phyloP scores from a whole-genome alignment of 768 basidiomycete species.

The Lyophyllum decastes region DNA sequence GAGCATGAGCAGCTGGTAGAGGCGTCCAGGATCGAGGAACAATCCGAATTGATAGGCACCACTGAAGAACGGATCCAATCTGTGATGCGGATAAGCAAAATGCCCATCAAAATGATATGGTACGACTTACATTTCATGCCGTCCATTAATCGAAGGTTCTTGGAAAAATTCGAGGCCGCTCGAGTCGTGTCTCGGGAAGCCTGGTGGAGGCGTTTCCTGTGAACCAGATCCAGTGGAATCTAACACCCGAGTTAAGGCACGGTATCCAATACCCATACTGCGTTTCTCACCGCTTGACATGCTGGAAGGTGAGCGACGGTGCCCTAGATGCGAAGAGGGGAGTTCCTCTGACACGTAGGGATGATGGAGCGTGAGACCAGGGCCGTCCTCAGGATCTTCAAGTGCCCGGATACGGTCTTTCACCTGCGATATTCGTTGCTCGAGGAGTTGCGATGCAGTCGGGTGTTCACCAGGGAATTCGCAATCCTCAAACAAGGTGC shows the following conservation, averaged over 20 bases:
- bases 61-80: conserved; percentile 3
- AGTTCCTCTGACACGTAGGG: conserved; percentile 2
- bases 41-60: conserved; percentile 48
- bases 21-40: conserved; percentile 53
- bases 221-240: background rate
- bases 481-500: conserved; percentile 10
- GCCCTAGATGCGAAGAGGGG: background rate
- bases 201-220: background rate
- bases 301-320: background rate
- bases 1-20: conserved; percentile 46
- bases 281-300: background rate
- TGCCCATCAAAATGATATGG: background rate
- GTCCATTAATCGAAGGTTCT: background rate
- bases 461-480: conserved; percentile 12
- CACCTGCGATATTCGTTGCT: conserved; percentile 8
- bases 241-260: background rate
- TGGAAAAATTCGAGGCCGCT: background rate
- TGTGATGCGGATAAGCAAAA: background rate
- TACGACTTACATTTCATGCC: background rate
- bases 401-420: conserved; percentile 4
- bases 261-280: background rate
- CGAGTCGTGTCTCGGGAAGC: background rate
- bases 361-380: conserved; percentile 5
- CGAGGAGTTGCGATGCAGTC: conserved; percentile 6
- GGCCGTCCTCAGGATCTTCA: background rate